A percentile compares a stretch with the other conserved stretches of the same genome.
Evolutionary conservation across 768 basidiomycete genomes (phyloP).

Genomic region (Termitomyces sp.): DNA sequence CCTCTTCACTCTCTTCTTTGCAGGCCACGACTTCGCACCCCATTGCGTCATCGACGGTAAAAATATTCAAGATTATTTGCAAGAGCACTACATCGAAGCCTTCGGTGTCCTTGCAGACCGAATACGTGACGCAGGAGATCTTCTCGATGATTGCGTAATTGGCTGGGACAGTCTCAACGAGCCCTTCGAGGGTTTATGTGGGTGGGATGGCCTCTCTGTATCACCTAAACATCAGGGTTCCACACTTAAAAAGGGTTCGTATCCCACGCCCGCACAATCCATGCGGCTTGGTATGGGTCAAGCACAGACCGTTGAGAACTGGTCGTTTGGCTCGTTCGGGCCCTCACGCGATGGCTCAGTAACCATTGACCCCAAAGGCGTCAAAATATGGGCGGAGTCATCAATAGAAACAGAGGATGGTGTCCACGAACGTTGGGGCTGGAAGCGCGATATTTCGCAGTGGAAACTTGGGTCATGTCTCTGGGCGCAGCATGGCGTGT

Average conservation of each 20-base stretch:
- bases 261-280: conserved; percentile 81
- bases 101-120: conserved; percentile 71
- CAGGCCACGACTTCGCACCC: conserved; percentile 84
- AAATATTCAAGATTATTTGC: conserved; percentile 89
- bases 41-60: conserved; percentile 85
- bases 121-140: conserved; percentile 65
- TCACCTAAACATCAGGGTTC: conserved; percentile 66
- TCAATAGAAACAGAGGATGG: conserved; percentile 33
- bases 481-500: conserved; percentile 88
- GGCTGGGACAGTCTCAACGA: conserved; percentile 99
- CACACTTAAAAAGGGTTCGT: conserved; percentile 78
- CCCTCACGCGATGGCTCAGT: conserved; percentile 69
- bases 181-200: conserved; percentile 77
- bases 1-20: conserved; percentile 93
- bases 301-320: conserved; percentile 75
- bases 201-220: conserved; percentile 58
- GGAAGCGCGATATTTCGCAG: conserved; percentile 56
- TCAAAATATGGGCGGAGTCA: conserved; percentile 71
- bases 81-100: conserved; percentile 70
- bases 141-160: conserved; percentile 84
- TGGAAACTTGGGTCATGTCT: conserved; percentile 79
- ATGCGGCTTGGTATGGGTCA: conserved; percentile 87
- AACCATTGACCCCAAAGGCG: conserved; percentile 80
- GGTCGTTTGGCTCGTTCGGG: conserved; percentile 75
- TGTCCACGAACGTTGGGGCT: conserved; percentile 70